These are phyloP conservation scores for Neocatenulostroma microsporum DNA, from an alignment of 2,329 filamentous ascomycete genomes.

Conservation along the genomic window DNA sequence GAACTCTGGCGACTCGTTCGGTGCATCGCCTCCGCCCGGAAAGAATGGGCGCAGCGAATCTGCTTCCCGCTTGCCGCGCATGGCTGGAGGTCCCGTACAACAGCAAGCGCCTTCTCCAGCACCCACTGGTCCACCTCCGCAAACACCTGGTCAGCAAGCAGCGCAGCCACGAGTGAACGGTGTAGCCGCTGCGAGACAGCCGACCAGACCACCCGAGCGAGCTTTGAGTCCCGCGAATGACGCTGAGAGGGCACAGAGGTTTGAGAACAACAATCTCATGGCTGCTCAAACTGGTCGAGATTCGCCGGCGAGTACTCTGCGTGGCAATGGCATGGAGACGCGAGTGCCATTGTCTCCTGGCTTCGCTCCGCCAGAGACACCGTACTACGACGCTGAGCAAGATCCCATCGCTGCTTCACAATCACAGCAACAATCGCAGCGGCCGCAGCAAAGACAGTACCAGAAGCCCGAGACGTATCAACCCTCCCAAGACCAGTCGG, in stretches of 20 bases:
- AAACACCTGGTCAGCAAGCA: conserved; percentile 51
- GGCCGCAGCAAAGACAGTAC: conserved; percentile 2
- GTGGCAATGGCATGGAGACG: conserved; percentile 5
- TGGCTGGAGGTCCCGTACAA: conserved; percentile 2
- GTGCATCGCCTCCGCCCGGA: neutral
- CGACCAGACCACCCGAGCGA: conserved; percentile 23
- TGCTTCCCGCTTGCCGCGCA: conserved; percentile 51
- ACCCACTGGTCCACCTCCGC: conserved; percentile 56
- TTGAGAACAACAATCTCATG: conserved; percentile 14
- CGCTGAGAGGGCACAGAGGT: conserved; percentile 21
- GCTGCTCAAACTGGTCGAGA: conserved; percentile 2
- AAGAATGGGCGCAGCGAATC: conserved; percentile 22
- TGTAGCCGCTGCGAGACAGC: conserved; percentile 20
- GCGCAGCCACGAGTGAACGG: conserved; percentile 15
- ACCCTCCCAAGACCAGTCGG: conserved; percentile 21
- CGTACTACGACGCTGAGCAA: conserved; percentile 4
- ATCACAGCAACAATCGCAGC: neutral
- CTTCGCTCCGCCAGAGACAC: conserved; percentile 4
- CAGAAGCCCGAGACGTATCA: conserved; percentile 27
- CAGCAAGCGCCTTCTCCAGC: conserved; percentile 44
- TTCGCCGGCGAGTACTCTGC: conserved; percentile 3
- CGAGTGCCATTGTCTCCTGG: conserved; percentile 10
- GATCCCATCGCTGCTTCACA: conserved; percentile 2
- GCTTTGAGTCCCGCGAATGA: conserved; percentile 22
- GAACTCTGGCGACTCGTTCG: conserved; percentile 15